phyloP scores from a whole-genome alignment of 495 filamentous ascomycete species.

The Daldinia decipiens region DNA sequence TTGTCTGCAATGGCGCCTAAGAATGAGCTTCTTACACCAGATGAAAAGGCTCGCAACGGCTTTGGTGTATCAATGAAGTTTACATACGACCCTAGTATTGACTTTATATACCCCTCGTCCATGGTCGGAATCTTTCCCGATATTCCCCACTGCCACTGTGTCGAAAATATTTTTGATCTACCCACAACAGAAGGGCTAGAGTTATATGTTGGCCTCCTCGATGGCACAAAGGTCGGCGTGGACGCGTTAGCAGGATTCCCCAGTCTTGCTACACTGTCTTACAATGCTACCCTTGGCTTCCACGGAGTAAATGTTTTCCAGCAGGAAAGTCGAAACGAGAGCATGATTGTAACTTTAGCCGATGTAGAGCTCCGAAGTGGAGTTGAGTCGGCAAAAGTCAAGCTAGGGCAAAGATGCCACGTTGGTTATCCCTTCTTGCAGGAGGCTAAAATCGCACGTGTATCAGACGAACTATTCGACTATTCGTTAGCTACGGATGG shows the following conservation, averaged over 20 bases:
- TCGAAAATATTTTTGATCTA: slow-evolving; percentile 94
- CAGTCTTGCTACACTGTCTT: slow-evolving; percentile 82
- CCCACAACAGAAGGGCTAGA: slow-evolving; percentile 92
- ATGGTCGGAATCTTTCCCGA: slow-evolving; percentile 92
- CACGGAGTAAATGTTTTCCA: slow-evolving; percentile 97
- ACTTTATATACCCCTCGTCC: slow-evolving; percentile 85
- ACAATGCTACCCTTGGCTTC: slow-evolving; percentile 81
- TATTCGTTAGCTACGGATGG: slow-evolving; percentile 76
- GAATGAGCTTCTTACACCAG: slow-evolving; percentile 77
- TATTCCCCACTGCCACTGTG: slow-evolving; percentile 84
- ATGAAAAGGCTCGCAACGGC: slow-evolving; percentile 82
- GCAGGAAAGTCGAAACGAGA: slow-evolving; percentile 95
- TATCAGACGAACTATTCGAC: slow-evolving; percentile 94
- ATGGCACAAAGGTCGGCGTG: slow-evolving; percentile 85
- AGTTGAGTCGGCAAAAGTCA: slow-evolving; percentile 75
- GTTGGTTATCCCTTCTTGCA: slow-evolving; percentile 97
- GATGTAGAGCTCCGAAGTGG: slow-evolving; percentile 77
- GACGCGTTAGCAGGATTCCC: slow-evolving; percentile 92
- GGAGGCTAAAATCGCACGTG: slow-evolving; percentile 86
- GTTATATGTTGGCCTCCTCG: slow-evolving; percentile 82
- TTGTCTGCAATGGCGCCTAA: slow-evolving; percentile 85
- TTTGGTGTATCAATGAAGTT: slow-evolving; percentile 96
- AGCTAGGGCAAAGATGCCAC: slow-evolving; percentile 85
- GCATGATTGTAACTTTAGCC: slow-evolving; percentile 87
- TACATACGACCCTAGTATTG: slow-evolving; percentile 77